Evolutionary conservation across 2,329 filamentous ascomycete species (phyloP).

Genomic region (Penicillium corylophilum): DNA sequence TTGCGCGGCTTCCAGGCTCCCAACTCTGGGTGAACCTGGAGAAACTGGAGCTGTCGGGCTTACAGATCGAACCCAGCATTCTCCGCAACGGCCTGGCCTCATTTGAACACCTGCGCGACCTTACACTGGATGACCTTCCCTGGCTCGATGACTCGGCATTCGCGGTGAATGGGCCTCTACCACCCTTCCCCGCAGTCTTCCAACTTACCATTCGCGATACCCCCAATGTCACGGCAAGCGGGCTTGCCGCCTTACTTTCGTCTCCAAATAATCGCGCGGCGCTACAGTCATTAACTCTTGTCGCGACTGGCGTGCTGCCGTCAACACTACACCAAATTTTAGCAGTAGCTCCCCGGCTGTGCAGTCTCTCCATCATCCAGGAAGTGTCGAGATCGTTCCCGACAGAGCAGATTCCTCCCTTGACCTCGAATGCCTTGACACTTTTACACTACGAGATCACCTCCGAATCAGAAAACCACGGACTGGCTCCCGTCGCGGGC

Average conservation of each 20-base stretch:
- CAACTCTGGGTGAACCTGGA: constrained; percentile 43
- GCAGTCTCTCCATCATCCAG: constrained; percentile 54
- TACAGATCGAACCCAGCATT: constrained; percentile 38
- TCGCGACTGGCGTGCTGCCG: constrained; percentile 64
- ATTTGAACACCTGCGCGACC: constrained; percentile 66
- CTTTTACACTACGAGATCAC: constrained; percentile 83
- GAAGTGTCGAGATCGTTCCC: constrained; percentile 59
- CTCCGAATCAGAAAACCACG: constrained; percentile 55
- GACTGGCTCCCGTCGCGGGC: constrained; percentile 50
- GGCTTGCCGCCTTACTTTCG: constrained; percentile 68
- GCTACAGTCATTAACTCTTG: constrained; percentile 68
- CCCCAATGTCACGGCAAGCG: constrained; percentile 68
- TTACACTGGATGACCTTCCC: constrained; percentile 70
- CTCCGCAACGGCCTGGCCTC: constrained; percentile 69
- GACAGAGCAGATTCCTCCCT: constrained; percentile 56
- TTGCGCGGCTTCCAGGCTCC: constrained; percentile 67
- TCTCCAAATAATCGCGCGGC: constrained; percentile 58
- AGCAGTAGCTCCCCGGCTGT: constrained; percentile 41
- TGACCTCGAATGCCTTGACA: constrained; percentile 67
- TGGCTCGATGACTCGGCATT: constrained; percentile 79
- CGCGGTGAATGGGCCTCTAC: constrained; percentile 61
- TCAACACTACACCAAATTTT: constrained; percentile 46
- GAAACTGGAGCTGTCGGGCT: constrained; percentile 39
- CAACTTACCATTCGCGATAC: constrained; percentile 71
- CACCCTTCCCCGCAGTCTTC: constrained; percentile 71